Conservation (phyloP, 164 flowering plant species). For the Nymphaea colorata region DNA sequence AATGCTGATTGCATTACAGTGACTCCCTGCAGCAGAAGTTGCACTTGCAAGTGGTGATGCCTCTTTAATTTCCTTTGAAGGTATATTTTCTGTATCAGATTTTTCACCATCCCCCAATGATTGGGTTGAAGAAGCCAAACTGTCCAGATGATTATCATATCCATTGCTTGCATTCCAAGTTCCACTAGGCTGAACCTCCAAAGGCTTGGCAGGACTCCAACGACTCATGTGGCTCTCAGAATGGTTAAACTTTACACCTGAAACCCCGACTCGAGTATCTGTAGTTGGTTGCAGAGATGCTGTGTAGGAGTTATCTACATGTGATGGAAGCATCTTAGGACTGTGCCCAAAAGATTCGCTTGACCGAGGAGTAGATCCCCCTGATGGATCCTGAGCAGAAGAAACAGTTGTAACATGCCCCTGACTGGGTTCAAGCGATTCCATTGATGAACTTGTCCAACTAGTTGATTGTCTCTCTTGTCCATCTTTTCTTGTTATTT, state of each 20-base stretch:
- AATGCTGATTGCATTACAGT: constrained; percentile 2
- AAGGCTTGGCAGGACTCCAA: constrained; percentile 11
- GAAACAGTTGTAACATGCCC: constrained; percentile 14
- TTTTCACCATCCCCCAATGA: constrained; percentile 5
- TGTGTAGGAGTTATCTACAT: constrained; percentile 19
- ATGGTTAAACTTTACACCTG: not conserved
- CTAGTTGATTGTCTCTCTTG: constrained; percentile 16
- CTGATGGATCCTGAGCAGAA: constrained; percentile 18
- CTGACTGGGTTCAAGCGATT: constrained; percentile 14
- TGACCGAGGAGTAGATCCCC: constrained; percentile 16
- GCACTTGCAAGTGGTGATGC: not conserved
- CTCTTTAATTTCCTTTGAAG: not conserved
- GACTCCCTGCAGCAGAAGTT: not conserved
- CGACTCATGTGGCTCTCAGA: constrained; percentile 11
- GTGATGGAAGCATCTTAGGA: constrained; percentile 13
- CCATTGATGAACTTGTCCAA: constrained; percentile 10
- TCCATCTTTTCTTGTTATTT: constrained; percentile 1
- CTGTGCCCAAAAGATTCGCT: constrained; percentile 14
- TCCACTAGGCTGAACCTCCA: constrained; percentile 7
- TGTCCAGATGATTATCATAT: constrained; percentile 5
- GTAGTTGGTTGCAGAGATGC: constrained; percentile 7
- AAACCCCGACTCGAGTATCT: not conserved
- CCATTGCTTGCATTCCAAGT: constrained; percentile 1
- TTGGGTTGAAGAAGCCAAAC: constrained; percentile 16
- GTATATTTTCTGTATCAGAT: constrained; percentile 3